These are phyloP conservation scores for Salix purpurea DNA, from an alignment of 345 rosid genomes.

Conservation along the genomic window DNA sequence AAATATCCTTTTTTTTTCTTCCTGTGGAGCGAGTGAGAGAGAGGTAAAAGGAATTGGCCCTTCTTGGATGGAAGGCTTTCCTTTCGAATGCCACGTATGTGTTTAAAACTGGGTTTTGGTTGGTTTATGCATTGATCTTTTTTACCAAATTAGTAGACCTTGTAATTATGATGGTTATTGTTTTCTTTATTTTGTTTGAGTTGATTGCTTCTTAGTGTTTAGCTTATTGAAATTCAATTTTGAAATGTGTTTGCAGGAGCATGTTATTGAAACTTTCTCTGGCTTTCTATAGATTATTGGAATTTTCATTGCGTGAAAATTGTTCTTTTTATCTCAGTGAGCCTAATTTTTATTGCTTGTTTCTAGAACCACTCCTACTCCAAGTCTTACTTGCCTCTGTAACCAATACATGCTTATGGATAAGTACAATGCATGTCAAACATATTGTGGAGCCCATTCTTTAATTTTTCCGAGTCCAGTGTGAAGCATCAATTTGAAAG, in stretches of 20 bases:
- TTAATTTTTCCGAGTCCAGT: neutral
- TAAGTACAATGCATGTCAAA: neutral
- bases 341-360: too few relatives aligned
- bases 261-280: constrained; percentile 52
- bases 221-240: constrained; percentile 7
- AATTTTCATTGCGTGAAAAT: too few relatives aligned
- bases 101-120: neutral
- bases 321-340: too few relatives aligned
- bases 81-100: neutral
- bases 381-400: neutral
- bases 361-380: neutral
- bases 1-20: neutral
- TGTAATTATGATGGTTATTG: neutral
- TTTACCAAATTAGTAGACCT: neutral
- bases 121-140: neutral
- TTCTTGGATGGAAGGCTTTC: neutral
- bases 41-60: neutral
- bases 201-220: constrained; percentile 14
- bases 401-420: neutral
- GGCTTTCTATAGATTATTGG: constrained; percentile 35
- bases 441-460: neutral
- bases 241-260: constrained; percentile 47
- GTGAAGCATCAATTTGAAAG: neutral
- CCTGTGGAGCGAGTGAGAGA: neutral
- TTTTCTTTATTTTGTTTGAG: neutral